Evolutionary conservation across 495 filamentous ascomycete species (phyloP).

Genomic region (Tetracladium marchalianum): DNA sequence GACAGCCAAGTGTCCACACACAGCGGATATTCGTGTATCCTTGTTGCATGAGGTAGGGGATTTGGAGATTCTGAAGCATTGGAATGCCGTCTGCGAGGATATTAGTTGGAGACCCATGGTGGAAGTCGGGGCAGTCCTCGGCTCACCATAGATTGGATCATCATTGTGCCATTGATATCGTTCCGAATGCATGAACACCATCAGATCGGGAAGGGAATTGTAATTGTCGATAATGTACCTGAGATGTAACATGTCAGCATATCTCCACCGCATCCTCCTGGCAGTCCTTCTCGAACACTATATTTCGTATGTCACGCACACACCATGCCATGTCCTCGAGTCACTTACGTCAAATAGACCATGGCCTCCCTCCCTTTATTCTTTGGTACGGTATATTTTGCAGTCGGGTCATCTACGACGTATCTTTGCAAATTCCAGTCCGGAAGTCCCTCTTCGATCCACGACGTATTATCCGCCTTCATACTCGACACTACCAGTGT

Average conservation of each 20-base stretch:
- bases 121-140: conserved; percentile 25
- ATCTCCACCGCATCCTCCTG: conserved; percentile 6
- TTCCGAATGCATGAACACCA: conserved; percentile 52
- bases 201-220: conserved; percentile 44
- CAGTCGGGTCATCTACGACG: conserved; percentile 32
- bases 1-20: conserved; percentile 52
- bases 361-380: conserved; percentile 58
- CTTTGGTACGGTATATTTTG: conserved; percentile 30
- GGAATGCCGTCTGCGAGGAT: conserved; percentile 32
- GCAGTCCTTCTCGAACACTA: conserved; percentile 22
- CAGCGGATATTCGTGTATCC: conserved; percentile 62
- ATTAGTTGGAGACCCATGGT: conserved; percentile 38
- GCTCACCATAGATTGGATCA: conserved; percentile 38
- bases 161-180: conserved; percentile 60
- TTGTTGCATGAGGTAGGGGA: conserved; percentile 40
- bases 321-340: conserved; percentile 4
- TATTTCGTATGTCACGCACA: conserved; percentile 24
- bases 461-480: conserved; percentile 35
- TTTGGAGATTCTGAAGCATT: conserved; percentile 42
- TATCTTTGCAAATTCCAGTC: conserved; percentile 44
- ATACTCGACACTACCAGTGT: conserved; percentile 37
- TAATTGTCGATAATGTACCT: conserved; percentile 57
- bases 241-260: conserved; percentile 16
- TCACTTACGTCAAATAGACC: conserved; percentile 45
- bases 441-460: conserved; percentile 38